Conservation (phyloP, 371 early-diverging fungal species). For the Mortierella sp. region DNA sequence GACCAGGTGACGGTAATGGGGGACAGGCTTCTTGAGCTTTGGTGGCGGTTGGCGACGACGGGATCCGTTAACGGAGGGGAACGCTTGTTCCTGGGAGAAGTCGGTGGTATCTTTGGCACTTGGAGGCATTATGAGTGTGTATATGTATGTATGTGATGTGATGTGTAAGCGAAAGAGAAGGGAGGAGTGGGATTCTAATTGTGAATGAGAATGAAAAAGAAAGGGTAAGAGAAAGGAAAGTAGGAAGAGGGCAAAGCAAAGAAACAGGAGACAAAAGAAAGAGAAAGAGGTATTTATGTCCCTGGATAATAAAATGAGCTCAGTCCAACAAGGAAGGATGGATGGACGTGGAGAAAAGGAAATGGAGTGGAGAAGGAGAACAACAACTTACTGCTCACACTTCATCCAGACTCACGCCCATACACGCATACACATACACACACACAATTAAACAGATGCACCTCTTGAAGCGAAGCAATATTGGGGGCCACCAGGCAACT, state of each 20-base stretch:
- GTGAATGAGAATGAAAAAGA: not conserved
- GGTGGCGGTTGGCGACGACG: conserved; percentile 51
- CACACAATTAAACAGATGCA: not conserved
- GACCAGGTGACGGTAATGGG: conserved; percentile 52
- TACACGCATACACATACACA: not conserved
- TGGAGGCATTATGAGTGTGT: conserved; percentile 35
- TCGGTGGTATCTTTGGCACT: conserved; percentile 31
- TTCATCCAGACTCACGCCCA: not conserved
- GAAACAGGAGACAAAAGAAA: not conserved
- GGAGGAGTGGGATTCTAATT: not conserved
- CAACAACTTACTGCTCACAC: not conserved
- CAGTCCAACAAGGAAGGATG: not conserved
- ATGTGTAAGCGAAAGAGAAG: not conserved
- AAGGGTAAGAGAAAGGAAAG: not conserved
- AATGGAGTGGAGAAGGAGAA: not conserved
- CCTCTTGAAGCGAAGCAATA: not conserved
- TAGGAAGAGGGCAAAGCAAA: not conserved
- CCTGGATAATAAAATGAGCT: not conserved
- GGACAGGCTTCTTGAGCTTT: conserved; percentile 55
- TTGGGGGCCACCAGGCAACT: not conserved
- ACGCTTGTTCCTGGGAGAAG: conserved; percentile 17
- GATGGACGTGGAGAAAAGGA: not conserved
- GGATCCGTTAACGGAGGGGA: conserved; percentile 43
- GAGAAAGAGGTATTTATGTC: not conserved
- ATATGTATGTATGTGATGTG: not conserved